Evolutionary conservation across 2,329 filamentous ascomycete species (phyloP).

Genomic region (Neurospora sp.): DNA sequence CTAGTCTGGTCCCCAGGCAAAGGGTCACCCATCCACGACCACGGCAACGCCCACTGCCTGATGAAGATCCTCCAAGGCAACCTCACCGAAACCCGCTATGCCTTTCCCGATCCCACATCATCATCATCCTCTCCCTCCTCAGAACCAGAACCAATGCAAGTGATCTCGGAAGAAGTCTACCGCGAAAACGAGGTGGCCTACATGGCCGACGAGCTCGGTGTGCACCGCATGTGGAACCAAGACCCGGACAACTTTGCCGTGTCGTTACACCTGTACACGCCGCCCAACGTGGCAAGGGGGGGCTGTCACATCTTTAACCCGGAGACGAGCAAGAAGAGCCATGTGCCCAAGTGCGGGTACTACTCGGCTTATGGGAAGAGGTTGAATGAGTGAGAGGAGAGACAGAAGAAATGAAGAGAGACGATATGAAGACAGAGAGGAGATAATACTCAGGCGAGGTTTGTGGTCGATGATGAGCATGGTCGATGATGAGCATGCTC

Average conservation of each 20-base stretch:
- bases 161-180: slow-evolving; percentile 60
- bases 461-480: background rate
- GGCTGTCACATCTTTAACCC: slow-evolving; percentile 78
- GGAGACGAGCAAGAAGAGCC: slow-evolving; percentile 62
- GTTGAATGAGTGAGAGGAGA: slow-evolving; percentile 24
- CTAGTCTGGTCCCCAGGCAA: slow-evolving; percentile 85
- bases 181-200: slow-evolving; percentile 70
- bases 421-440: background rate
- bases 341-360: slow-evolving; percentile 62
- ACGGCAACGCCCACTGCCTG: slow-evolving; percentile 80
- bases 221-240: slow-evolving; percentile 74
- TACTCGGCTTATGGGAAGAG: slow-evolving; percentile 54
- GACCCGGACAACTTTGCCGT: slow-evolving; percentile 63
- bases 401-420: background rate
- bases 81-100: slow-evolving; percentile 73
- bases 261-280: slow-evolving; percentile 80
- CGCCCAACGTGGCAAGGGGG: slow-evolving; percentile 74
- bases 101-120: slow-evolving; percentile 45
- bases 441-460: background rate
- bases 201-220: slow-evolving; percentile 82
- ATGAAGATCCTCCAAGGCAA: slow-evolving; percentile 81
- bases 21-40: slow-evolving; percentile 78
- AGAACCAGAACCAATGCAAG: slow-evolving; percentile 44
- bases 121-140: slow-evolving; percentile 1
- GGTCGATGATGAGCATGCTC: background rate